Evolutionary conservation across 2,329 filamentous ascomycete genomes (phyloP).

Genomic region (Arthroderma sp.): DNA sequence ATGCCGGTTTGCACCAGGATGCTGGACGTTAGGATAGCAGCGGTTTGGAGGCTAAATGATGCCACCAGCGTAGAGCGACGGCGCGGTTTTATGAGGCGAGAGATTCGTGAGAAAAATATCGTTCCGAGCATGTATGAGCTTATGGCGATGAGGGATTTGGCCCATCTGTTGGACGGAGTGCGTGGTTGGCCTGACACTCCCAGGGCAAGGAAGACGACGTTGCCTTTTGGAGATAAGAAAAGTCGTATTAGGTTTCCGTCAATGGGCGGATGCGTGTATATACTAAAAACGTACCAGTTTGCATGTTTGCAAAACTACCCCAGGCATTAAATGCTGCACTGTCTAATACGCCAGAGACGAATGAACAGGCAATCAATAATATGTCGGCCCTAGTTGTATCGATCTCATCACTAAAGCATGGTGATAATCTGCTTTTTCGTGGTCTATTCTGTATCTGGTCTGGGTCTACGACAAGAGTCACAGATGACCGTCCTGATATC

Average conservation of each 20-base stretch:
- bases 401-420: slow-evolving; percentile 9
- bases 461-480: slow-evolving; percentile 7
- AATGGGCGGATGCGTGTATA: background rate
- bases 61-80: slow-evolving; percentile 27
- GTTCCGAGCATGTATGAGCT: slow-evolving; percentile 25
- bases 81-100: slow-evolving; percentile 19
- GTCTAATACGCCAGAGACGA: slow-evolving; percentile 10
- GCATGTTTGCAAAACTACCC: slow-evolving; percentile 13
- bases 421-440: background rate
- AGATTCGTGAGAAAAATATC: slow-evolving; percentile 26
- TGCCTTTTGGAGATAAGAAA: slow-evolving; percentile 19
- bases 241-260: background rate
- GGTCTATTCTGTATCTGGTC: background rate
- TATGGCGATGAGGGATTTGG: slow-evolving; percentile 31
- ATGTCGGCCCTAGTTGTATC: slow-evolving; percentile 7
- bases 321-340: slow-evolving; percentile 12
- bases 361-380: slow-evolving; percentile 10
- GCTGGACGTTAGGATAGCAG: slow-evolving; percentile 22
- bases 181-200: slow-evolving; percentile 29
- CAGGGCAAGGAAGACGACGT: slow-evolving; percentile 32
- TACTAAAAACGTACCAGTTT: slow-evolving; percentile 7
- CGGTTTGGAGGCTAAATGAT: slow-evolving; percentile 28
- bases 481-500: slow-evolving; percentile 9
- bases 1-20: slow-evolving; percentile 22
- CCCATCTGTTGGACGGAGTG: slow-evolving; percentile 28